Conservation (phyloP, 192 early-diverging fungal species). For the Umbelopsis sp. region DNA sequence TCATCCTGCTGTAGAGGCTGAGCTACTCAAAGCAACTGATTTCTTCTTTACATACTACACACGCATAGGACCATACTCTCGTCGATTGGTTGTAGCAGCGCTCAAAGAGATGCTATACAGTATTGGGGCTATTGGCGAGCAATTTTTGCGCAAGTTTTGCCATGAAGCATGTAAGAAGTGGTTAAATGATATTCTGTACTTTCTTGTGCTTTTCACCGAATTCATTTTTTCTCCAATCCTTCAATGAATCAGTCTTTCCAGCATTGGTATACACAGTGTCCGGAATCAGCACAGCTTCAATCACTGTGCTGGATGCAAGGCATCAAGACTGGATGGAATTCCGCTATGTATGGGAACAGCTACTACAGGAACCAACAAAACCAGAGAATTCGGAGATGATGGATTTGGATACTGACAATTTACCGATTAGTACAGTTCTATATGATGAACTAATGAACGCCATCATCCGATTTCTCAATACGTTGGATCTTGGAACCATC, state of each 20-base stretch:
- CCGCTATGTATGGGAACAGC: constrained; percentile 58
- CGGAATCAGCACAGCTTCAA: constrained; percentile 24
- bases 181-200: background rate
- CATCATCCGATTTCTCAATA: constrained; percentile 42
- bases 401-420: background rate
- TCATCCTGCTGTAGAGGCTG: constrained; percentile 45
- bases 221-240: background rate
- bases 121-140: constrained; percentile 52
- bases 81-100: constrained; percentile 46
- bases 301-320: background rate
- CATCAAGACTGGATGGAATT: constrained; percentile 55
- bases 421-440: constrained; percentile 26
- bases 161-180: constrained; percentile 45
- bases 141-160: constrained; percentile 42
- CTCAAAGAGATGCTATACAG: constrained; percentile 54
- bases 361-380: constrained; percentile 47
- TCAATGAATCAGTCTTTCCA: constrained; percentile 46
- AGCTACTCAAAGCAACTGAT: constrained; percentile 45
- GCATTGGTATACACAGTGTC: constrained; percentile 54
- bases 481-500: constrained; percentile 41
- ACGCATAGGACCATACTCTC: constrained; percentile 45
- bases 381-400: constrained; percentile 11
- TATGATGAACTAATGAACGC: constrained; percentile 57
- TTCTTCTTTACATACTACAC: constrained; percentile 52
- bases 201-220: background rate